Percentiles rank a stretch among this genome's conserved stretches.
Conservation (phyloP, 192 early-diverging fungal genomes). For the Rhizophagus sp. region DNA sequence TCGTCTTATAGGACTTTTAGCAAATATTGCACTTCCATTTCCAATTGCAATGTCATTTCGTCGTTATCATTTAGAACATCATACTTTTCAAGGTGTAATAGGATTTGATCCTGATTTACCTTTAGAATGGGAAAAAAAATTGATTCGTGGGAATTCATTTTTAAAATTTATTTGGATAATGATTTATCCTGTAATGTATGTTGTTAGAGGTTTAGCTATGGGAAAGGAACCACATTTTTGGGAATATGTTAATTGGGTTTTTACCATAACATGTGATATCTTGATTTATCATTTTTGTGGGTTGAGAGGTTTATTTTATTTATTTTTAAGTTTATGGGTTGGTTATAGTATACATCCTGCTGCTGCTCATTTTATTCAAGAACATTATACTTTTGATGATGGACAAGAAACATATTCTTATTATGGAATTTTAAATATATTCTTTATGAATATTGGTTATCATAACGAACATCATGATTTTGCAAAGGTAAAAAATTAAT, state of each 20-base stretch:
- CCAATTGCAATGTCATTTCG: constrained; percentile 82
- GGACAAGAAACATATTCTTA: constrained; percentile 98
- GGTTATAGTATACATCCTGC: constrained; percentile 90
- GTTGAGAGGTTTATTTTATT: constrained; percentile 64
- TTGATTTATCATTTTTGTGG: constrained; percentile 62
- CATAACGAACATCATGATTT: constrained; percentile 99
- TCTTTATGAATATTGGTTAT: constrained; percentile 95
- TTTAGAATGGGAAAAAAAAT: constrained; percentile 78
- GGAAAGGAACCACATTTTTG: constrained; percentile 69
- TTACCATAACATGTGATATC: constrained; percentile 58
- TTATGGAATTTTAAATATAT: constrained; percentile 86
- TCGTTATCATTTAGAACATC: constrained; percentile 93
- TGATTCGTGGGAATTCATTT: constrained; percentile 69
- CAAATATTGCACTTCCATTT: constrained; percentile 83
- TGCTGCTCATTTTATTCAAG: constrained; percentile 95
- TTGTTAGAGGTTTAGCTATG: constrained; percentile 73
- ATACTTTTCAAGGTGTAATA: constrained; percentile 93
- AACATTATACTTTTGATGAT: constrained; percentile 94
- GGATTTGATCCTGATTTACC: constrained; percentile 95
- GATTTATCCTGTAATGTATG: constrained; percentile 87
- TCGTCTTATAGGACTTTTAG: constrained; percentile 76
- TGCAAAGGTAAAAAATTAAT: constrained; percentile 26
- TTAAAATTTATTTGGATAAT: constrained; percentile 77
- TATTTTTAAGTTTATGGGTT: constrained; percentile 70
- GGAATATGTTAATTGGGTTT: constrained; percentile 78